A percentile compares a stretch with the other conserved stretches of the same genome.
phyloP scores from a whole-genome alignment of 2,329 filamentous ascomycete species.

The Tolypocladium guangdongense region DNA sequence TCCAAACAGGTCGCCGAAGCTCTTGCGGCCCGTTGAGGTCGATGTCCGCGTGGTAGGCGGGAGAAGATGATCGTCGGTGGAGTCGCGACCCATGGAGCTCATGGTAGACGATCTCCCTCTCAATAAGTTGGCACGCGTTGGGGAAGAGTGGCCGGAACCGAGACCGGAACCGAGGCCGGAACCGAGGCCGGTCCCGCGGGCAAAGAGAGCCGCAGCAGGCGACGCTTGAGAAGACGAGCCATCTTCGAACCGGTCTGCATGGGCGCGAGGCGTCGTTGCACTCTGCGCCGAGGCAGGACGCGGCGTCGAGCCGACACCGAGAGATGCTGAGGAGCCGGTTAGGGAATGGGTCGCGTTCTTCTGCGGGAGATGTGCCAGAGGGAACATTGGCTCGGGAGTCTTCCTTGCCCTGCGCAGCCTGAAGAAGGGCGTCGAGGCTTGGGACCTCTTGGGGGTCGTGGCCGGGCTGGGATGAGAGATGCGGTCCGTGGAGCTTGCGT shows the following conservation, averaged over 20 bases:
- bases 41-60: constrained; percentile 65
- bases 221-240: constrained; percentile 18
- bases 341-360: constrained; percentile 38
- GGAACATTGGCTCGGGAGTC: constrained; percentile 68
- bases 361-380: constrained; percentile 69
- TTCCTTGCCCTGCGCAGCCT: constrained; percentile 68
- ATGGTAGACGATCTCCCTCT: constrained; percentile 82
- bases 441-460: constrained; percentile 46
- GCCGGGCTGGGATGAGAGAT: constrained; percentile 48
- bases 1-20: constrained; percentile 80
- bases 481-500: constrained; percentile 66
- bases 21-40: constrained; percentile 82
- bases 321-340: constrained; percentile 30
- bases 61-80: constrained; percentile 57
- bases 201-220: constrained; percentile 38
- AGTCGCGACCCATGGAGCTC: constrained; percentile 66
- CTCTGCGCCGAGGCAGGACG: constrained; percentile 25
- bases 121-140: constrained; percentile 47
- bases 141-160: constrained; percentile 56
- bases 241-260: constrained; percentile 9
- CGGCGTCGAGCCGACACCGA: constrained; percentile 21
- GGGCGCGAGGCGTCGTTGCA: constrained; percentile 12
- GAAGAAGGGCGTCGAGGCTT: constrained; percentile 66
- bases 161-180: constrained; percentile 39
- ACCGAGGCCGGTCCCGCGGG: constrained; percentile 22